phyloP scores from a whole-genome alignment of 1,284 basidiomycete species.

The Malassezia yamatoensis region DNA sequence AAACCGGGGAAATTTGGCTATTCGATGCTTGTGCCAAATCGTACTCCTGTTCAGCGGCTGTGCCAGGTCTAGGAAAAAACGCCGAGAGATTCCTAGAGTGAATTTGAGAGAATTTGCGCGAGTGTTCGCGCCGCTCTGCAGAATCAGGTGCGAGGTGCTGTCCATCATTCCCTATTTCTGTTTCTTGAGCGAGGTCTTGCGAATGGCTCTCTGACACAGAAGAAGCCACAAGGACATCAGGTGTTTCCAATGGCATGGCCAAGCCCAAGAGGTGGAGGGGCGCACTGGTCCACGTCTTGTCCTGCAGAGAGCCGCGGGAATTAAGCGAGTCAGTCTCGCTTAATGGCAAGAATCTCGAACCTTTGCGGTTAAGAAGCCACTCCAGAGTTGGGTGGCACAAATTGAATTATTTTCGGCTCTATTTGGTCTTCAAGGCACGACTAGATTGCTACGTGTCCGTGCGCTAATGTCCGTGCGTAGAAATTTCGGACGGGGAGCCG shows the following conservation, averaged over 20 bases:
- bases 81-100: conserved; percentile 42
- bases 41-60: conserved; percentile 35
- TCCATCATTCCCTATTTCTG: not conserved
- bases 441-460: too few species aligned
- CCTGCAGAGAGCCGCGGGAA: too few species aligned
- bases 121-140: conserved; percentile 40
- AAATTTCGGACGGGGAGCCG: too few species aligned
- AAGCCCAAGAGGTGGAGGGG: not conserved
- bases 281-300: not conserved
- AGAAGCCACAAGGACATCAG: too few species aligned
- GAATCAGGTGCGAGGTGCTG: not conserved
- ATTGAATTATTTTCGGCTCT: too few species aligned
- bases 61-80: conserved; percentile 43
- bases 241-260: not conserved
- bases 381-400: too few species aligned
- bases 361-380: too few species aligned
- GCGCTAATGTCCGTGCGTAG: too few species aligned
- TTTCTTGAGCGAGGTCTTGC: not conserved
- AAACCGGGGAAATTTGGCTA: not conserved
- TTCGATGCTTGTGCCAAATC: conserved; percentile 6
- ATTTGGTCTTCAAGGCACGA: too few species aligned
- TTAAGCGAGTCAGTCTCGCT: too few species aligned
- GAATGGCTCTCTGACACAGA: too few species aligned
- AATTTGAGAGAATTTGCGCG: conserved; percentile 32
- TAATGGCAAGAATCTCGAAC: too few species aligned